phyloP scores from a whole-genome alignment of 2,329 filamentous ascomycete species.

The Elsinoe batatas region DNA sequence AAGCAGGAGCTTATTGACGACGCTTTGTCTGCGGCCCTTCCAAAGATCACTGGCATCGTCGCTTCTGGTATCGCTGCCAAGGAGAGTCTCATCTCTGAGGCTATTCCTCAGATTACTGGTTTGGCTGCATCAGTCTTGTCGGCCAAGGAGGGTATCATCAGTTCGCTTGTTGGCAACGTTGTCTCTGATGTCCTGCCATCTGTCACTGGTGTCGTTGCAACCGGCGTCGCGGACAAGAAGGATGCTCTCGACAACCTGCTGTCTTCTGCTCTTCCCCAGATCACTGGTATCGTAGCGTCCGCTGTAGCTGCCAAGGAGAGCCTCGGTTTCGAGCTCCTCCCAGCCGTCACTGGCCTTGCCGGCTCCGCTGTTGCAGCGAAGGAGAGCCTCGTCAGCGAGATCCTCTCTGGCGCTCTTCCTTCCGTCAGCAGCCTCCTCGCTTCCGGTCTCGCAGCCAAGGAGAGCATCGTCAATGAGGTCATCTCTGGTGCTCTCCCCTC shows the following conservation, averaged over 20 bases:
- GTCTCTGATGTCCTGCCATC: neutral
- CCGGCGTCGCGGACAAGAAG: neutral
- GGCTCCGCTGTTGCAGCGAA: neutral
- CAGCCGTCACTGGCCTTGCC: neutral
- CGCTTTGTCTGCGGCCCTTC: neutral
- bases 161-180: neutral
- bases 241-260: neutral
- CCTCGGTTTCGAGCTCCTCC: neutral
- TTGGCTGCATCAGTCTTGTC: neutral
- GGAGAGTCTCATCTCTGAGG: neutral
- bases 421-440: neutral
- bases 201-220: neutral
- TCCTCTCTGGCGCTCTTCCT: neutral
- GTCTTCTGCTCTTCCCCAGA: neutral
- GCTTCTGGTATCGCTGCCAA: slow-evolving; percentile 1
- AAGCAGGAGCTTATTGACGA: neutral
- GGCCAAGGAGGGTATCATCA: neutral
- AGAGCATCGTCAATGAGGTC: neutral
- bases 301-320: neutral
- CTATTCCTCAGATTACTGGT: neutral
- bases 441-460: slow-evolving; percentile 3
- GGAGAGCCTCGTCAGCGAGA: slow-evolving; percentile 3
- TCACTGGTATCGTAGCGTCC: neutral
- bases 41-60: neutral
- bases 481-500: neutral